Evolutionary conservation across 768 basidiomycete species (phyloP), one percentile per base, ranked within the genome.

Genomic region (Lactifluus volemus): DNA sequence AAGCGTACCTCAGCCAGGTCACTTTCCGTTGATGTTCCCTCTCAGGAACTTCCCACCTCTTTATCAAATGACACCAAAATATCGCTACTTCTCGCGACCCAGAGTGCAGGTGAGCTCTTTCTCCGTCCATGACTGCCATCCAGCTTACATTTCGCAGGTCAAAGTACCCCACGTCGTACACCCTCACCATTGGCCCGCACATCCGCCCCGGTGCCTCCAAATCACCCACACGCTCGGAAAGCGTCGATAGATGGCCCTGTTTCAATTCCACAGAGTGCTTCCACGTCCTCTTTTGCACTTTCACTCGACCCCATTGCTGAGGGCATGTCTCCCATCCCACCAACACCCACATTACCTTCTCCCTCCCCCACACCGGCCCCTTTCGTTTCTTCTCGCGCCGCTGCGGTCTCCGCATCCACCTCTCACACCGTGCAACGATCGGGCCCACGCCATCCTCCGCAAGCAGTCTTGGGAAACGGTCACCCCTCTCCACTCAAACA

Each of bases 221-320:
- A 81, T 45, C 89, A 91, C 67, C 89, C 89, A 0, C 89, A 91
- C 63, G 89, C 86, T 0, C 82, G 89, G 38, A 91, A 90, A 69
- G 77, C 82, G 19, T 91, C 88, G 17, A 72, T 88, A 4, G 55
- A 50, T 39, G 30, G 2, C 14, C 49, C 53, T 7, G 42, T 56
- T 34, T 34, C 61, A 4, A 65, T 68, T n/a, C 65, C 70, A 1
- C 68, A 69, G 7, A 70, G 67, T 54, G 66, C 73, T 1, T 72
- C 73, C 10, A 62, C 70, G 21, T 71, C 72, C n/a, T 64, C 70
- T 7, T 71, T 72, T 63, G 68, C 71, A 7, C 63, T 74, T 19
- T 68, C 72, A 5, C 68, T 76, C 14, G 74, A 75, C 44, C 70
- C 74, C 36, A 73, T 75, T 36, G 63, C 72, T 3, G 71, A 75